These are phyloP conservation scores for Amyloporia xantha DNA, from an alignment of 768 basidiomycete genomes.

Conservation along the genomic window DNA sequence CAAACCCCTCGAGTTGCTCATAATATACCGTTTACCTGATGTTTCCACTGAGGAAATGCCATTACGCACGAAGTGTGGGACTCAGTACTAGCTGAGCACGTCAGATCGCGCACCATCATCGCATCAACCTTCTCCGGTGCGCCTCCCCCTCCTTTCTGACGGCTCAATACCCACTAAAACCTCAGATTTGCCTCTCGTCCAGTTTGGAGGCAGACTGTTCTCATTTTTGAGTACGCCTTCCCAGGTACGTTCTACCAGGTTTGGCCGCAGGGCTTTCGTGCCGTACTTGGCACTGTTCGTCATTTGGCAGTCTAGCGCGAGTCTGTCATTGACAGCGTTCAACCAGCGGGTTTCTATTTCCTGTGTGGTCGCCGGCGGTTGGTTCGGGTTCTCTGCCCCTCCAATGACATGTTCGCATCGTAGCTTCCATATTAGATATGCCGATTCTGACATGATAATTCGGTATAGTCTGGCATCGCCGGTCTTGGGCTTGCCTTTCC, in stretches of 20 bases:
- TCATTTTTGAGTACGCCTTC: neutral
- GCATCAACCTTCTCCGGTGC: too few species aligned
- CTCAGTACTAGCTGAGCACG: too few species aligned
- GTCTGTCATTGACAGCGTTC: neutral
- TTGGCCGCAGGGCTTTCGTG: neutral
- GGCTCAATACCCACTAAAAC: neutral
- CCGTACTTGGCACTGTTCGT: neutral
- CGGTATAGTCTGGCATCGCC: neutral
- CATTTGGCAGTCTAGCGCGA: neutral
- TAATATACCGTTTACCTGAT: too few species aligned
- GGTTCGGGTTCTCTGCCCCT: neutral
- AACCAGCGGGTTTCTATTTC: neutral
- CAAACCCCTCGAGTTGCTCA: too few species aligned
- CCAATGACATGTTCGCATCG: constrained; percentile 1
- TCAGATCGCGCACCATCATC: too few species aligned
- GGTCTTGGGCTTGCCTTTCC: neutral
- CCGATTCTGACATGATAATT: neutral
- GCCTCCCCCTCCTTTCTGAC: neutral
- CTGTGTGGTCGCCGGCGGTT: neutral
- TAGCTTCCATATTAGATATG: neutral
- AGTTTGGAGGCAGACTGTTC: neutral
- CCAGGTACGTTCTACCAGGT: neutral
- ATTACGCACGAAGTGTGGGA: too few species aligned
- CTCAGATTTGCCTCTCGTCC: neutral
- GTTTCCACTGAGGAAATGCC: too few species aligned